phyloP scores from a whole-genome alignment of 495 filamentous ascomycete species.

The Podospora pseudocomata region DNA sequence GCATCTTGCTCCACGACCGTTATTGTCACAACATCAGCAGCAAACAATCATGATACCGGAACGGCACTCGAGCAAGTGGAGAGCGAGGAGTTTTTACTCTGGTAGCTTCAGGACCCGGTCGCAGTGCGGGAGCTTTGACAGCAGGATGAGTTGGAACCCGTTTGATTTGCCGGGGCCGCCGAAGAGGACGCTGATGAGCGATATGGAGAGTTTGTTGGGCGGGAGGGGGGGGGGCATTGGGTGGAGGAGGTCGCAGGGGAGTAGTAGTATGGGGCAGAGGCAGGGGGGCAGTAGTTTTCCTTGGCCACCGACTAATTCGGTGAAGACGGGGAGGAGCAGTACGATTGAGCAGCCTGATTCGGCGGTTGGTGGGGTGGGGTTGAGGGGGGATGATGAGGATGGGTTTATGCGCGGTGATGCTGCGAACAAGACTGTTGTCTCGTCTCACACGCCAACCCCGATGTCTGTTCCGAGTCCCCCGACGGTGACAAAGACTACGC shows the following conservation, averaged over 20 bases:
- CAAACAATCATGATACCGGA: constrained; percentile 10
- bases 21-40: background rate
- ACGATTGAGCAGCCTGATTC: background rate
- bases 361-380: background rate
- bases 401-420: background rate
- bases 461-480: background rate
- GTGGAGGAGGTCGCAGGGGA: background rate
- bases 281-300: background rate
- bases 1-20: background rate
- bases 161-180: constrained; percentile 23
- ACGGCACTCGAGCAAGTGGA: constrained; percentile 4
- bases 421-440: background rate
- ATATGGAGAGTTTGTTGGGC: constrained; percentile 14
- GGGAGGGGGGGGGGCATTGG: background rate
- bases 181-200: constrained; percentile 10
- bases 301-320: background rate
- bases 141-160: constrained; percentile 20
- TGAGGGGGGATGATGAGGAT: background rate
- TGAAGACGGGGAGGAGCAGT: background rate
- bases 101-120: constrained; percentile 6
- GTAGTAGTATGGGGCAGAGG: background rate
- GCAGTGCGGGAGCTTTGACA: constrained; percentile 12
- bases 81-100: constrained; percentile 1
- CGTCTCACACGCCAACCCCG: too few species aligned
- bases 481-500: background rate